phyloP scores from a whole-genome alignment of 2,329 filamentous ascomycete genomes.

The Oidium heveae region DNA sequence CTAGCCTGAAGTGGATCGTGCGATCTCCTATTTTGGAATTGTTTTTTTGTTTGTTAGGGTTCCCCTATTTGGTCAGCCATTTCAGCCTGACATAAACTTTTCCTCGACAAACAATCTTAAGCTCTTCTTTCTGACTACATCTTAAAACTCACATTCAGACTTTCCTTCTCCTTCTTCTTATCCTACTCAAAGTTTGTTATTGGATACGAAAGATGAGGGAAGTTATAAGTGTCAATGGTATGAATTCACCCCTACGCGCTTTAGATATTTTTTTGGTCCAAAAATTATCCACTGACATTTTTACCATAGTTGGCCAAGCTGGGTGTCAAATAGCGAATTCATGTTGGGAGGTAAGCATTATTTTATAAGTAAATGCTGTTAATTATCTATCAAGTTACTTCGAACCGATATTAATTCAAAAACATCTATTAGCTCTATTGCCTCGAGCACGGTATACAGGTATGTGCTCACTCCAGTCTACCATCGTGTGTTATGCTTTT shows the following conservation, averaged over 20 bases:
- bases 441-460: conserved; percentile 98
- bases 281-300: not conserved
- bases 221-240: conserved; percentile 98
- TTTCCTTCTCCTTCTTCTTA: not conserved
- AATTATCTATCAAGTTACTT: too few species aligned
- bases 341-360: conserved; percentile 90
- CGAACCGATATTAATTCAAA: too few species aligned
- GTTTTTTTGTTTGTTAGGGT: not conserved
- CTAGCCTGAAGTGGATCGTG: not conserved
- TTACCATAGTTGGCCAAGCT: conserved; percentile 73
- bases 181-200: not conserved
- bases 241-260: conserved; percentile 12
- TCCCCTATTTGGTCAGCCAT: not conserved
- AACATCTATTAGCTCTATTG: conserved; percentile 60
- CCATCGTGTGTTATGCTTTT: not conserved
- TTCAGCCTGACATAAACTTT: not conserved
- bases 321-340: conserved; percentile 99
- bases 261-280: too few species aligned
- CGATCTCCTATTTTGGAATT: not conserved
- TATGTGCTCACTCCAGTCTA: conserved; percentile 22
- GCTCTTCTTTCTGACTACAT: not conserved
- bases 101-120: not conserved
- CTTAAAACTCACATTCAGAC: not conserved
- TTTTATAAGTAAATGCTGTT: too few species aligned
- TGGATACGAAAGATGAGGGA: conserved; percentile 62